Percentiles rank a stretch among this genome's conserved stretches.
Evolutionary conservation across 169 alveolate genomes (phyloP).

Genomic region (Eimeria zaria): DNA sequence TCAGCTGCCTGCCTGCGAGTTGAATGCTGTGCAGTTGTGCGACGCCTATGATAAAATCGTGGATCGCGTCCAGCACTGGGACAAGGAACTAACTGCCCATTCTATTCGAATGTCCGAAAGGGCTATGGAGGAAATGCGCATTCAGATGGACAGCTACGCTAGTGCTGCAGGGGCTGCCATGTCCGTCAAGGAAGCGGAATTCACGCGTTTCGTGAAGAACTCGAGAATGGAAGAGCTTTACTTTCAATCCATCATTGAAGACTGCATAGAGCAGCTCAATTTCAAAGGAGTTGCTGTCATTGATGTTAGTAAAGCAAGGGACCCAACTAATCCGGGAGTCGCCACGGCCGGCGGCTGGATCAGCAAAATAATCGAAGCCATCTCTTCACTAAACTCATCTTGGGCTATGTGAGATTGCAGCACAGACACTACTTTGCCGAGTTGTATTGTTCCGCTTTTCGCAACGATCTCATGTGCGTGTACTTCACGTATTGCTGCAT

Average conservation of each 20-base stretch:
- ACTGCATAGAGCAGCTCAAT: constrained; percentile 44
- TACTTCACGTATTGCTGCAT: background rate
- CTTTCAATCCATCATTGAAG: constrained; percentile 64
- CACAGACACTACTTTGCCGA: background rate
- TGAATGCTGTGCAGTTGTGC: constrained; percentile 47
- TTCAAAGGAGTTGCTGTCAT: constrained; percentile 58
- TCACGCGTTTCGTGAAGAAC: constrained; percentile 66
- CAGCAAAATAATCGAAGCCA: constrained; percentile 58
- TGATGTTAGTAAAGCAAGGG: constrained; percentile 76
- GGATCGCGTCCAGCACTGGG: constrained; percentile 72
- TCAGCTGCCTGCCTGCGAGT: constrained; percentile 1
- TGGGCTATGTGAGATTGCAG: constrained; percentile 28
- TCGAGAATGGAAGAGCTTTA: constrained; percentile 73
- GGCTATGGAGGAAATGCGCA: constrained; percentile 77
- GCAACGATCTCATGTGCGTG: background rate
- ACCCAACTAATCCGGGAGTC: constrained; percentile 59
- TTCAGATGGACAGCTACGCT: constrained; percentile 73
- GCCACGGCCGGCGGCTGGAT: constrained; percentile 68
- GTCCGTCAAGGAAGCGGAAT: constrained; percentile 71
- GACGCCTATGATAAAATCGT: constrained; percentile 39
- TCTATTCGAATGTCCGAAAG: constrained; percentile 71
- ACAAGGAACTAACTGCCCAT: constrained; percentile 51
- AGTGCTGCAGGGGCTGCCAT: constrained; percentile 71
- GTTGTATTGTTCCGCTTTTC: background rate
- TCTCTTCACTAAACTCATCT: constrained; percentile 31